phyloP scores from a whole-genome alignment of 495 filamentous ascomycete genomes.

The Aspergillus sclerotiicarbonarius region DNA sequence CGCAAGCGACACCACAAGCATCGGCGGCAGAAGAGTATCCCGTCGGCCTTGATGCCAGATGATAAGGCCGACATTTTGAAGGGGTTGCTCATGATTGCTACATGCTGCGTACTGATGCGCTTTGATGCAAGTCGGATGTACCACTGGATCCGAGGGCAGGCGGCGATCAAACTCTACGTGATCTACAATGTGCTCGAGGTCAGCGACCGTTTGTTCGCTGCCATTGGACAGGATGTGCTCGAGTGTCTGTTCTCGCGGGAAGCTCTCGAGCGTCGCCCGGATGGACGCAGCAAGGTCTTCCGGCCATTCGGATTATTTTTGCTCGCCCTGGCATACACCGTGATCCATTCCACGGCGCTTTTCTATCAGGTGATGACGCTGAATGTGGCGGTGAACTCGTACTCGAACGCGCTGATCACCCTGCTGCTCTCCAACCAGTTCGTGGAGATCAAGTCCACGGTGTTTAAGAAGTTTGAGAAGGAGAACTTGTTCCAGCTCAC shows the following conservation, averaged over 20 bases:
- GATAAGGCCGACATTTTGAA: constrained; percentile 96
- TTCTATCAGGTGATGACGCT: constrained; percentile 98
- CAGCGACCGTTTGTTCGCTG: constrained; percentile 81
- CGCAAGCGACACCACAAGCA: constrained; percentile 51
- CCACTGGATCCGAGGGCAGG: constrained; percentile 93
- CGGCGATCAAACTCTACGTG: constrained; percentile 96
- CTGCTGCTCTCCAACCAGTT: constrained; percentile 94
- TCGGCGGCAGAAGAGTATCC: constrained; percentile 75
- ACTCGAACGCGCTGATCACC: constrained; percentile 91
- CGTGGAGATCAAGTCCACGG: constrained; percentile 95
- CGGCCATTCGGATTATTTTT: constrained; percentile 89
- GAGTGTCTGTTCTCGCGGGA: constrained; percentile 94
- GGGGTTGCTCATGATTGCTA: constrained; percentile 78
- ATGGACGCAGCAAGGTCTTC: constrained; percentile 90
- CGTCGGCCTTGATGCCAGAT: constrained; percentile 76
- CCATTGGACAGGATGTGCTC: constrained; percentile 91
- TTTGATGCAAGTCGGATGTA: constrained; percentile 98
- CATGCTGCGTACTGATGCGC: constrained; percentile 80
- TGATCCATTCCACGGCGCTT: constrained; percentile 77
- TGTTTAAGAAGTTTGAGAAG: constrained; percentile 97
- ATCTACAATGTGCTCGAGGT: constrained; percentile 97
- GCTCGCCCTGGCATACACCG: constrained; percentile 81
- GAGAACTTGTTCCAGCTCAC: constrained; percentile 96
- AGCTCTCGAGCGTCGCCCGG: constrained; percentile 79
- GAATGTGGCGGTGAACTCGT: constrained; percentile 98